Conservation (phyloP, 306 rosid species). For the Hippophae gyantsensis region DNA sequence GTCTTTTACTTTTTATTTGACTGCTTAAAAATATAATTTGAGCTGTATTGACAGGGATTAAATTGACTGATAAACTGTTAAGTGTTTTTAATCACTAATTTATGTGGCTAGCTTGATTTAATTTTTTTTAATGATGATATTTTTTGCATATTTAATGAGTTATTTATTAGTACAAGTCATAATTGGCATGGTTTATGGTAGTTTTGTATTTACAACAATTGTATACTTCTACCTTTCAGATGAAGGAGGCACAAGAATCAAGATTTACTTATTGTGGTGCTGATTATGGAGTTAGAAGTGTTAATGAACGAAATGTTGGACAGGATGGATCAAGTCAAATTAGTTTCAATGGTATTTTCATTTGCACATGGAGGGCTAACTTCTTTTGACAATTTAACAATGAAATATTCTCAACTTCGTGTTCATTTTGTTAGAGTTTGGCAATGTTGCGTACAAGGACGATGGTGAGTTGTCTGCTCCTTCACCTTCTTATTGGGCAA, state of each 20-base stretch:
- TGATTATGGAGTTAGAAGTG: slow-evolving; percentile 29
- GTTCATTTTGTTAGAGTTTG: slow-evolving; percentile 41
- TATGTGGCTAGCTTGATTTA: too few relatives aligned
- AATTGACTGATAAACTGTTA: background rate
- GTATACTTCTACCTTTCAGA: slow-evolving; percentile 20
- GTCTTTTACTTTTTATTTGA: background rate
- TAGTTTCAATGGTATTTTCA: slow-evolving; percentile 37
- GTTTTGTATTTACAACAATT: background rate
- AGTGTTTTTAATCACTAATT: too few relatives aligned
- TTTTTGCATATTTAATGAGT: background rate
- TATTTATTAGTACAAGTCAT: background rate
- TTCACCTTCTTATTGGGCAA: slow-evolving; percentile 21
- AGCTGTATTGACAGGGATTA: background rate
- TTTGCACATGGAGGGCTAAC: slow-evolving; percentile 16
- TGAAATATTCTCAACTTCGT: slow-evolving; percentile 28
- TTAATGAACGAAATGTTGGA: slow-evolving; percentile 18
- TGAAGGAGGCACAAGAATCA: slow-evolving; percentile 43
- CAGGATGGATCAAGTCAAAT: slow-evolving; percentile 27
- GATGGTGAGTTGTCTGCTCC: slow-evolving; percentile 33
- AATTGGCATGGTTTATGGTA: background rate
- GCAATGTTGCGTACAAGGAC: slow-evolving; percentile 29
- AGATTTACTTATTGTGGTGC: slow-evolving; percentile 26
- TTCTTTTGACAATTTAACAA: slow-evolving; percentile 15
- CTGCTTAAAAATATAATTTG: too few relatives aligned
- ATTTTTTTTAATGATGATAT: background rate